phyloP scores from a whole-genome alignment of 164 flowering plant genomes.

The Chimonanthus praecox region DNA sequence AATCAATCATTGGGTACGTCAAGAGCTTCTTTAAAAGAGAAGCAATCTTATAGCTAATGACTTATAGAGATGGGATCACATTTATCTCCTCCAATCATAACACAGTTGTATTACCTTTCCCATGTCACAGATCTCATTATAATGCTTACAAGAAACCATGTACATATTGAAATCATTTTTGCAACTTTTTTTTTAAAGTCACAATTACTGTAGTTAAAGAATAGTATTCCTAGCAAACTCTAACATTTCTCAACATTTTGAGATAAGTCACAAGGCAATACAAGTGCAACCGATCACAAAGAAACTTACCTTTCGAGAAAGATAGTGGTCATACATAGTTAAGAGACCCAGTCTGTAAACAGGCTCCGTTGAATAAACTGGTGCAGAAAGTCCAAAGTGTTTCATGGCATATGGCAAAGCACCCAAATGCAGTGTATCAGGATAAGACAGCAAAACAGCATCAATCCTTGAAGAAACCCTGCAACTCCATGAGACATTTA shows the following conservation, averaged over 20 bases:
- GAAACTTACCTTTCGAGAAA: conserved; percentile 64
- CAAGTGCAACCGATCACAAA: neutral
- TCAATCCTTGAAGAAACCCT: conserved; percentile 80
- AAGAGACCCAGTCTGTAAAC: conserved; percentile 82
- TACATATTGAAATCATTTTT: neutral
- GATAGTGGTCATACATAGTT: conserved; percentile 90
- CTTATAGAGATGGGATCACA: neutral
- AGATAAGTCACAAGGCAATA: neutral
- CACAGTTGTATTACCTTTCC: neutral
- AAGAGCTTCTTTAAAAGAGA: neutral
- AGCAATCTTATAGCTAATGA: neutral
- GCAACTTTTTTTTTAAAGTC: neutral
- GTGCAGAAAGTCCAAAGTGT: conserved; percentile 78
- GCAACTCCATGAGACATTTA: conserved; percentile 7
- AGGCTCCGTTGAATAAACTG: conserved; percentile 86
- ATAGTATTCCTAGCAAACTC: too few relatives aligned
- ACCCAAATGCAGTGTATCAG: conserved; percentile 93
- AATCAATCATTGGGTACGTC: too few relatives aligned
- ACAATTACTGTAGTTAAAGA: too few relatives aligned
- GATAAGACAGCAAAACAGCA: conserved; percentile 81
- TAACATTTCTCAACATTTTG: neutral
- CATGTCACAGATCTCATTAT: neutral
- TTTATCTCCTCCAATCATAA: neutral
- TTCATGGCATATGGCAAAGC: conserved; percentile 91
- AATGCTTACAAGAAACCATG: neutral